phyloP scores from a whole-genome alignment of 2,329 filamentous ascomycete genomes.

The Bipolaris sorokiniana region DNA sequence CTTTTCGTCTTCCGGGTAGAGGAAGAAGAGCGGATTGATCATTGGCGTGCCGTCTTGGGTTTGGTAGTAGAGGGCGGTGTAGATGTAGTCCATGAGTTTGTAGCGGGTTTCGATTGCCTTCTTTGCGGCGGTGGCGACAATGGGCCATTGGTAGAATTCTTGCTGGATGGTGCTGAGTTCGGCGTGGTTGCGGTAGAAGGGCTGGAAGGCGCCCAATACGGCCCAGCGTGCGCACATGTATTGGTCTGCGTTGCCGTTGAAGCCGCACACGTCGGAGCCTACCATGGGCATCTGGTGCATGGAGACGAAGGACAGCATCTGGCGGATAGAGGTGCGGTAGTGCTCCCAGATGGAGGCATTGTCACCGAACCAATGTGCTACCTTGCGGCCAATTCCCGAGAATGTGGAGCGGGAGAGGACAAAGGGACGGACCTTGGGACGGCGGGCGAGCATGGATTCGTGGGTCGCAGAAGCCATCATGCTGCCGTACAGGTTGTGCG shows the following conservation, averaged over 20 bases:
- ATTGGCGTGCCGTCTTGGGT: constrained; percentile 67
- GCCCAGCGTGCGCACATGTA: constrained; percentile 78
- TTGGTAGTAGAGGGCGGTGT: constrained; percentile 71
- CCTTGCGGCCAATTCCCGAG: constrained; percentile 68
- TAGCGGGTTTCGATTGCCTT: constrained; percentile 77
- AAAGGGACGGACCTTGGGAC: constrained; percentile 68
- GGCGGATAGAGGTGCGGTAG: constrained; percentile 52
- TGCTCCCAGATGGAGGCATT: constrained; percentile 54
- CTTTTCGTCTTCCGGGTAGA: constrained; percentile 66
- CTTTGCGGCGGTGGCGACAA: constrained; percentile 67
- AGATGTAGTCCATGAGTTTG: constrained; percentile 77
- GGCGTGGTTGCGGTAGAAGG: constrained; percentile 80
- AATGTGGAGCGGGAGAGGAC: constrained; percentile 80
- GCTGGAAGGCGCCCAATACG: constrained; percentile 72
- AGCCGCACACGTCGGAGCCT: constrained; percentile 75
- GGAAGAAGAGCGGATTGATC: constrained; percentile 73
- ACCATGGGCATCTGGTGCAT: constrained; percentile 58
- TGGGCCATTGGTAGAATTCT: constrained; percentile 74
- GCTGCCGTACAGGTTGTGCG: constrained; percentile 77
- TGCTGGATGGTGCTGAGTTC: constrained; percentile 61
- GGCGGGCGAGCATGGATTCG: constrained; percentile 68
- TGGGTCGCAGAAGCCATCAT: constrained; percentile 74
- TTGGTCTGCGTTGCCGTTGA: constrained; percentile 69
- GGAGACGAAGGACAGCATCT: constrained; percentile 55
- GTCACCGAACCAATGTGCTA: constrained; percentile 68